These are phyloP conservation scores for Leccinum brunneo-olivaceum DNA, from an alignment of 1,284 basidiomycete genomes.

Conservation along the genomic window DNA sequence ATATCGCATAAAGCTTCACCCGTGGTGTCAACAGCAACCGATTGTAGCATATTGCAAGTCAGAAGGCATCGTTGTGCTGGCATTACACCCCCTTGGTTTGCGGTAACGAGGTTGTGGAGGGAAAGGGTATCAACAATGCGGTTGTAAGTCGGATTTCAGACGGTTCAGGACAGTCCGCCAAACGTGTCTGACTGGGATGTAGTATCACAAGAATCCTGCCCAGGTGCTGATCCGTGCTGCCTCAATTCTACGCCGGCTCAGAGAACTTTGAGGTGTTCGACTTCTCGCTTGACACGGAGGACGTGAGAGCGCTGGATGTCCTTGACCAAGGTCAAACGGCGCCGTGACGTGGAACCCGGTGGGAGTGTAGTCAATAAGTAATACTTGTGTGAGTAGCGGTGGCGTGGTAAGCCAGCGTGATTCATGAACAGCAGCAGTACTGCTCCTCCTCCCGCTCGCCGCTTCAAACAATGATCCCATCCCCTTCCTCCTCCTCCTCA, in stretches of 20 bases:
- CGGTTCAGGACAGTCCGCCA: conserved; percentile 24
- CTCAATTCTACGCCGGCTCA: conserved; percentile 36
- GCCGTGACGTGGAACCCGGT: conserved; percentile 38
- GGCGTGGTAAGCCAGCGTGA: conserved; percentile 22
- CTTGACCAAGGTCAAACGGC: conserved; percentile 33
- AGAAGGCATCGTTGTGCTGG: conserved; percentile 44
- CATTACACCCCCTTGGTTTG: conserved; percentile 46
- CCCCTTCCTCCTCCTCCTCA: conserved; percentile 2
- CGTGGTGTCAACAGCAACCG: conserved; percentile 48
- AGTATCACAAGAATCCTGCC: conserved; percentile 37
- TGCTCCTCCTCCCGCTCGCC: no score
- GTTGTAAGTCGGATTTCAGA: conserved; percentile 34
- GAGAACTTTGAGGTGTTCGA: conserved; percentile 35
- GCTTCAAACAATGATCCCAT: conserved; percentile 20
- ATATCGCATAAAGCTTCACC: conserved; percentile 35
- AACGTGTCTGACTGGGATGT: conserved; percentile 2
- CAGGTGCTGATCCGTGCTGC: conserved; percentile 53
- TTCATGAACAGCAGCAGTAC: no score
- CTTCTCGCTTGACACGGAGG: conserved; percentile 34
- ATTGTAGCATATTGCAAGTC: conserved; percentile 45
- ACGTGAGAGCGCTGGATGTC: conserved; percentile 33
- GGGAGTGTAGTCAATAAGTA: conserved; percentile 11
- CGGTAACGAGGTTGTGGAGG: conserved; percentile 22
- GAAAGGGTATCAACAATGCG: conserved; percentile 32
- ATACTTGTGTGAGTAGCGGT: not conserved